These are phyloP conservation scores for Yamadazyma nakazawae DNA, from an alignment of 805 yeast genomes.

Conservation along the genomic window DNA sequence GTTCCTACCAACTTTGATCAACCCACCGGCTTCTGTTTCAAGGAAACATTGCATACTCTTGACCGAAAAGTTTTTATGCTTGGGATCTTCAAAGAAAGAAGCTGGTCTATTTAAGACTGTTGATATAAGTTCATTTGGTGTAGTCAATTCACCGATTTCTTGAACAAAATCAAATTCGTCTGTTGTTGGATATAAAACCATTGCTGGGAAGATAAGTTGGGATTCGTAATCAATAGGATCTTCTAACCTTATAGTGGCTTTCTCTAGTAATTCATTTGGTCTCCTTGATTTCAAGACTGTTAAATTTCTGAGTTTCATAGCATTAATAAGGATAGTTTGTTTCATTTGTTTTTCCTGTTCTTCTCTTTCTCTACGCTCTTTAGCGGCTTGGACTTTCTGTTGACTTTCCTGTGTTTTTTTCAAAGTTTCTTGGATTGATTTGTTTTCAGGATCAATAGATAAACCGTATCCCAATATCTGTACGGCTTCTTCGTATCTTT, in stretches of 20 bases:
- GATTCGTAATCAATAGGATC: slow-evolving; percentile 68
- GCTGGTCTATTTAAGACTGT: slow-evolving; percentile 61
- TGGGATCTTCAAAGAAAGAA: slow-evolving; percentile 63
- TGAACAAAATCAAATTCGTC: slow-evolving; percentile 82
- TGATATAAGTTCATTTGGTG: slow-evolving; percentile 61
- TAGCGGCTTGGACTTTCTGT: slow-evolving; percentile 24
- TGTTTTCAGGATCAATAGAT: slow-evolving; percentile 56
- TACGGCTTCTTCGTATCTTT: slow-evolving; percentile 66
- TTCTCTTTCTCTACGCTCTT: slow-evolving; percentile 34
- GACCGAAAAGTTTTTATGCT: slow-evolving; percentile 55
- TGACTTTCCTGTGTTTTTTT: slow-evolving; percentile 40
- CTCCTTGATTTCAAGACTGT: slow-evolving; percentile 38
- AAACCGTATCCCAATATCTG: slow-evolving; percentile 66
- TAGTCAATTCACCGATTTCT: slow-evolving; percentile 66
- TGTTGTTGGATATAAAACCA: slow-evolving; percentile 76
- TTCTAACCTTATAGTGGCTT: slow-evolving; percentile 55
- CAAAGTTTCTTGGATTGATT: slow-evolving; percentile 48
- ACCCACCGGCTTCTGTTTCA: slow-evolving; percentile 82
- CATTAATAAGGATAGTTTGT: slow-evolving; percentile 48
- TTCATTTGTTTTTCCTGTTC: slow-evolving; percentile 40
- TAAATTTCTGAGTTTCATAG: slow-evolving; percentile 60
- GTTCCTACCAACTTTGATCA: slow-evolving; percentile 81
- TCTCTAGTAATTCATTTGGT: slow-evolving; percentile 55
- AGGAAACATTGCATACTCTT: slow-evolving; percentile 67
- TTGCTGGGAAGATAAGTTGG: slow-evolving; percentile 76